Percentiles rank a stretch among this genome's conserved stretches.
Conservation (phyloP, 2,329 filamentous ascomycete species). For the Orbilia ellipsospora region DNA sequence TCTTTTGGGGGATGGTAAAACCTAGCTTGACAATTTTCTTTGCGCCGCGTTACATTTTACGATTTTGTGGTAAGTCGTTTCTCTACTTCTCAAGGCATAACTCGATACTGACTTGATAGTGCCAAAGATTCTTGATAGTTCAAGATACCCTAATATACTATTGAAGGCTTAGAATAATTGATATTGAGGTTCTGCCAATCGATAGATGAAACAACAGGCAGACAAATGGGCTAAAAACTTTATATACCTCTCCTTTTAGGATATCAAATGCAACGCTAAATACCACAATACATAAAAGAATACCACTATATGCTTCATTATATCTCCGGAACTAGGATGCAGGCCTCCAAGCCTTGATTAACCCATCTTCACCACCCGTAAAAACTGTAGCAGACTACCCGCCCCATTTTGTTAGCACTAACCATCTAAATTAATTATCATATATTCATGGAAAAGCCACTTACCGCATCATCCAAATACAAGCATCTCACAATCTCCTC, state of each 20-base stretch:
- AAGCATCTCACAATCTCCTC: slow-evolving; percentile 71
- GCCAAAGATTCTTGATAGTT: no score
- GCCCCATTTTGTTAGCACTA: slow-evolving; percentile 31
- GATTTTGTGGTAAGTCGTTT: no score
- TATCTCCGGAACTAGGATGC: slow-evolving; percentile 12
- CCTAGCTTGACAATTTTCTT: no score
- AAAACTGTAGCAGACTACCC: slow-evolving; percentile 59
- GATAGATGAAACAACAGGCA: no score
- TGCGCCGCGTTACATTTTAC: no score
- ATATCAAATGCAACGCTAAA: slow-evolving; percentile 3
- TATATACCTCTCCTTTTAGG: background rate
- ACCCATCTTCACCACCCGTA: slow-evolving; percentile 63
- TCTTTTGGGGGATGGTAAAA: no score
- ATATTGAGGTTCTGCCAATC: no score
- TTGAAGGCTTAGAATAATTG: no score
- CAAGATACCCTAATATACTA: no score
- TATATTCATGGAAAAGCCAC: slow-evolving; percentile 9
- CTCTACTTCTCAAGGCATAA: no score
- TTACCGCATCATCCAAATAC: slow-evolving; percentile 57
- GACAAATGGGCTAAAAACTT: no score
- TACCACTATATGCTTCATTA: background rate
- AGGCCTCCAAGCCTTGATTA: slow-evolving; percentile 62
- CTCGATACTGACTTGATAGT: no score
- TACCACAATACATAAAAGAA: background rate
- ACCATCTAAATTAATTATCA: slow-evolving; percentile 51